A percentile compares a stretch with the other conserved stretches of the same genome.
Evolutionary conservation across 352 stramenopile genomes (phyloP).

Genomic region (Globisporangium irregulare): DNA sequence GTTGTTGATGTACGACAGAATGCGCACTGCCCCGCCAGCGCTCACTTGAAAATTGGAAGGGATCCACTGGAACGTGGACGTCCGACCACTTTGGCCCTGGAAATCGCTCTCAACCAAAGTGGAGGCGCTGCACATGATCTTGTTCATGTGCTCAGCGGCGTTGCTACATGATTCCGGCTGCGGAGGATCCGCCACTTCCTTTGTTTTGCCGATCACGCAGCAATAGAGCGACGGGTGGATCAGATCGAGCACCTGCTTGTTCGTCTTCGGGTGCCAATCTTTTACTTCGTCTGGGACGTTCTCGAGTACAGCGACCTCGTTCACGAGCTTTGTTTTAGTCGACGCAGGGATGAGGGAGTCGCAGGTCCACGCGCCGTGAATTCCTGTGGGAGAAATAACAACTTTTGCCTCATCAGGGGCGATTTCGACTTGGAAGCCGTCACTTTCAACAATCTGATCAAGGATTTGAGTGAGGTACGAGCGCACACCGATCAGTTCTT

Average conservation of each 20-base stretch:
- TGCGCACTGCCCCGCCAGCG: constrained; percentile 18
- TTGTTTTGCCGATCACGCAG: constrained; percentile 39
- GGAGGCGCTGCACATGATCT: constrained; percentile 22
- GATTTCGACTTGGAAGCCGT: background rate
- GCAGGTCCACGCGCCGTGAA: constrained; percentile 26
- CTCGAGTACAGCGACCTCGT: constrained; percentile 28
- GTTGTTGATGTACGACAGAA: constrained; percentile 56
- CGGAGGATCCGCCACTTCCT: background rate
- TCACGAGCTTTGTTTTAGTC: constrained; percentile 27
- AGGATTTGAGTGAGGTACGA: background rate
- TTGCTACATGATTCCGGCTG: background rate
- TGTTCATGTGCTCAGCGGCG: constrained; percentile 29
- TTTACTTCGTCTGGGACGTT: constrained; percentile 37
- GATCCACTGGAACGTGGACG: constrained; percentile 38
- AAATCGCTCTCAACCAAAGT: constrained; percentile 20
- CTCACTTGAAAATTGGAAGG: constrained; percentile 30
- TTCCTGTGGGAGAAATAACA: background rate
- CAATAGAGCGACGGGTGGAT: constrained; percentile 67
- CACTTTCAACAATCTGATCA: background rate
- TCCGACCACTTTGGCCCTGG: background rate
- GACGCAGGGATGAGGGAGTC: constrained; percentile 25
- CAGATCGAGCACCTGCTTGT: constrained; percentile 50
- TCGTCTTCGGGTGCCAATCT: constrained; percentile 54
- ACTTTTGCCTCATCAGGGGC: background rate
- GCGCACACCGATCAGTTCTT: background rate